These are phyloP conservation scores for Rhizomucor miehei DNA, from an alignment of 371 early-diverging fungal genomes.

Conservation along the genomic window DNA sequence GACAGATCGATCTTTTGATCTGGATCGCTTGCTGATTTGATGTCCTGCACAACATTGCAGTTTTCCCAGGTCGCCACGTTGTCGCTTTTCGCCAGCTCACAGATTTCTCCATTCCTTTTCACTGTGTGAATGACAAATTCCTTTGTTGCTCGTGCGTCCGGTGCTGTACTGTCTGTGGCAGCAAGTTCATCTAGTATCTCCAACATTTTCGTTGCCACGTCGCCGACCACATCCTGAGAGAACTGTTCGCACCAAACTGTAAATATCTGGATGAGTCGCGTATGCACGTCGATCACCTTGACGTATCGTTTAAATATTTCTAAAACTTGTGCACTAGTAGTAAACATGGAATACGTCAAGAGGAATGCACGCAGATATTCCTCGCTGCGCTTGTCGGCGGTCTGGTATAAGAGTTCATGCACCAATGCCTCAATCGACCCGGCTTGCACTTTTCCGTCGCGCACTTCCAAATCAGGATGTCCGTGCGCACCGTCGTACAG, in stretches of 20 bases:
- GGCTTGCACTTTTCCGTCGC: conserved; percentile 31
- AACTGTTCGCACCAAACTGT: conserved; percentile 26
- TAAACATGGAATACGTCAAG: conserved; percentile 58
- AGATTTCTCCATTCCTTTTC: conserved; percentile 23
- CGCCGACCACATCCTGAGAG: conserved; percentile 36
- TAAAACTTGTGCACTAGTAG: conserved; percentile 46
- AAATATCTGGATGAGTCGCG: conserved; percentile 24
- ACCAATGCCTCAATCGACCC: conserved; percentile 66
- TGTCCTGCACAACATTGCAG: background rate
- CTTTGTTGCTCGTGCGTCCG: conserved; percentile 12
- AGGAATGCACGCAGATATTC: conserved; percentile 47
- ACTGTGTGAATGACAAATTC: conserved; percentile 29
- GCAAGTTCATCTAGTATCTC: conserved; percentile 22
- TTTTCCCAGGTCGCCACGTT: background rate
- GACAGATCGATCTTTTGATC: conserved; percentile 40
- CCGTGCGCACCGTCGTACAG: conserved; percentile 1
- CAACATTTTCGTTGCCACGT: conserved; percentile 38
- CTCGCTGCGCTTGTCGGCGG: conserved; percentile 12
- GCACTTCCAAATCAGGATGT: conserved; percentile 9
- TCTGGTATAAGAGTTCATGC: conserved; percentile 61
- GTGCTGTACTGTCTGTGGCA: background rate
- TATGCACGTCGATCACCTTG: background rate
- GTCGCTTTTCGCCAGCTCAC: conserved; percentile 7
- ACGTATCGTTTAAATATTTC: conserved; percentile 33
- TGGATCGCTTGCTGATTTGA: background rate